A percentile compares a stretch with the other conserved stretches of the same genome.
Evolutionary conservation across 331 rosid species (phyloP).

Genomic region (Malus hybrid): DNA sequence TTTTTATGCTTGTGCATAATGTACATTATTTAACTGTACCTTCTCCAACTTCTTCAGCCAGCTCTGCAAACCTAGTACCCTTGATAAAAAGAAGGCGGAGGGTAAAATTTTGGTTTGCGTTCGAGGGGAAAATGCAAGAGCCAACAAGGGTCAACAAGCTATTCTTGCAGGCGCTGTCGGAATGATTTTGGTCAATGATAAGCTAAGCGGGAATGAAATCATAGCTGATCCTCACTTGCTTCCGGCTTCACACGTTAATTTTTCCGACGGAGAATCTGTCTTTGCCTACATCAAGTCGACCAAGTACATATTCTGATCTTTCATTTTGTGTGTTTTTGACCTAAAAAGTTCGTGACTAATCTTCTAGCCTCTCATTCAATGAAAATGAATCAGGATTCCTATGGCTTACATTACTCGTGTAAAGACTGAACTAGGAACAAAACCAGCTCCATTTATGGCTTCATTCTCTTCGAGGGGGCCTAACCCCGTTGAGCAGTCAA

Average conservation of each 20-base stretch:
- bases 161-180: conserved; percentile 21
- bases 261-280: neutral
- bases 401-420: conserved; percentile 28
- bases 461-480: conserved; percentile 86
- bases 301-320: neutral
- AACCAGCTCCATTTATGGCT: conserved; percentile 73
- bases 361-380: neutral
- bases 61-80: conserved; percentile 11
- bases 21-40: neutral
- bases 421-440: conserved; percentile 25
- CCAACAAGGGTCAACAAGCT: neutral
- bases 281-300: conserved; percentile 10
- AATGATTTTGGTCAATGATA: conserved; percentile 26
- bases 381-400: conserved; percentile 27
- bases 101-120: conserved; percentile 29
- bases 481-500: conserved; percentile 35
- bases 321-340: neutral
- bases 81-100: conserved; percentile 15
- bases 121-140: conserved; percentile 11
- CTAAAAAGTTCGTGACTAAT: neutral
- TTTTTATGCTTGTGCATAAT: neutral
- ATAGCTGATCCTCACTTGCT: conserved; percentile 22
- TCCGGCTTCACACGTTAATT: conserved; percentile 26
- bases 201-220: conserved; percentile 11
- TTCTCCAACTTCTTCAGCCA: neutral